Evolutionary conservation across 1,139 yeast species (phyloP).

Genomic region (Candida smagusa): DNA sequence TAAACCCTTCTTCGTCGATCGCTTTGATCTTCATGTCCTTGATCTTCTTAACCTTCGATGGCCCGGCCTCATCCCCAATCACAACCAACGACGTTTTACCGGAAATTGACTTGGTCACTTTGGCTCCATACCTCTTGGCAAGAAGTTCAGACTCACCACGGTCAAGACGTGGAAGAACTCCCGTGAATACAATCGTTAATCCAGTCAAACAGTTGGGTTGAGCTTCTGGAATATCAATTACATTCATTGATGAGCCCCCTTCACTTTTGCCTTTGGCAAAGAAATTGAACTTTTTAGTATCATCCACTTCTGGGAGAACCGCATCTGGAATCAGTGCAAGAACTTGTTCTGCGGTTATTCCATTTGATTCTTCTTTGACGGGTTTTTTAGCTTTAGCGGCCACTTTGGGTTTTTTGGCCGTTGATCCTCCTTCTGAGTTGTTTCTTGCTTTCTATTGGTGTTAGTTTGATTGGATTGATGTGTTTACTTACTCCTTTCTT

Average conservation of each 20-base stretch:
- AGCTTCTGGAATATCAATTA: constrained; percentile 63
- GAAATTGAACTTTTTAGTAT: constrained; percentile 53
- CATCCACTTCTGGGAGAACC: constrained; percentile 54
- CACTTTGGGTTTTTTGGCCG: constrained; percentile 7
- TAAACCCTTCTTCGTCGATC: constrained; percentile 82
- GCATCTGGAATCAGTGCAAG: constrained; percentile 68
- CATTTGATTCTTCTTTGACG: constrained; percentile 5
- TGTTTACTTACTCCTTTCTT: constrained; percentile 5
- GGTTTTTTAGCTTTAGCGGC: constrained; percentile 2
- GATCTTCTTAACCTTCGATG: constrained; percentile 84
- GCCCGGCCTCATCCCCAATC: constrained; percentile 95
- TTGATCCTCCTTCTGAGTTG: constrained; percentile 5
- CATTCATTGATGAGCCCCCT: constrained; percentile 13
- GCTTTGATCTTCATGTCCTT: constrained; percentile 71
- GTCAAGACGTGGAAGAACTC: constrained; percentile 75
- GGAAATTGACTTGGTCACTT: constrained; percentile 82
- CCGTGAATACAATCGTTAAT: constrained; percentile 89
- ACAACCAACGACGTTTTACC: constrained; percentile 87
- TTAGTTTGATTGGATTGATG: constrained; percentile 5
- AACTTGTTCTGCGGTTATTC: constrained; percentile 46
- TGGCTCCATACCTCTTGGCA: constrained; percentile 90
- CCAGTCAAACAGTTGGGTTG: constrained; percentile 82
- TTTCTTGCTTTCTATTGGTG: constrained; percentile 4
- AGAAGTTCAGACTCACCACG: constrained; percentile 72
- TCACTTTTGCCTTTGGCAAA: constrained; percentile 39